Conservation (phyloP, 345 rosid genomes). For the Erodium maritimum region DNA sequence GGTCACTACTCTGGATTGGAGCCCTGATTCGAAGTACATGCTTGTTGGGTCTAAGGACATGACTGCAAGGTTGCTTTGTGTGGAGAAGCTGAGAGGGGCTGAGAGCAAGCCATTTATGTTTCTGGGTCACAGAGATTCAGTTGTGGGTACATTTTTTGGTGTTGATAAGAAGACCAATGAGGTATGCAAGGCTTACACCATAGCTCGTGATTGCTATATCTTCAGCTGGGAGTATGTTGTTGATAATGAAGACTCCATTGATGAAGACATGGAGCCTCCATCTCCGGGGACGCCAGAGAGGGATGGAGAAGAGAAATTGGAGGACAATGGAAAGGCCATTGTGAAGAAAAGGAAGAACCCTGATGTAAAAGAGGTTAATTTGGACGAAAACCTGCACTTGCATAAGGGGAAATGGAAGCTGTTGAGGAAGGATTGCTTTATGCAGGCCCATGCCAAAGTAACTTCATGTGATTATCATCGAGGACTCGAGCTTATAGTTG, state of each 20-base stretch:
- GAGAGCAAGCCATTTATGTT: slow-evolving; percentile 62
- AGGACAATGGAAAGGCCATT: too few species aligned
- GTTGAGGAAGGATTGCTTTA: slow-evolving; percentile 72
- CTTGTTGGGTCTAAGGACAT: slow-evolving; percentile 83
- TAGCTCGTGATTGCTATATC: slow-evolving; percentile 68
- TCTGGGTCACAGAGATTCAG: slow-evolving; percentile 78
- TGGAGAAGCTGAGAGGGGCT: slow-evolving; percentile 43
- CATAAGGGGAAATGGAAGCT: slow-evolving; percentile 60
- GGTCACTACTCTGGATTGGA: slow-evolving; percentile 63
- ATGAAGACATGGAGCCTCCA: slow-evolving; percentile 32
- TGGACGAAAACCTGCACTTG: slow-evolving; percentile 38
- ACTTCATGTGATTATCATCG: slow-evolving; percentile 75
- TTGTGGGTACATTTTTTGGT: slow-evolving; percentile 82
- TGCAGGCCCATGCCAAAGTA: slow-evolving; percentile 56
- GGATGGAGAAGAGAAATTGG: slow-evolving; percentile 21
- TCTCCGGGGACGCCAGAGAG: slow-evolving; percentile 62
- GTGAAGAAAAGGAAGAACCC: slow-evolving; percentile 47
- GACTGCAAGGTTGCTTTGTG: slow-evolving; percentile 61
- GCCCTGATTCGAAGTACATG: slow-evolving; percentile 59
- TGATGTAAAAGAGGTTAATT: slow-evolving; percentile 39
- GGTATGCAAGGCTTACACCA: slow-evolving; percentile 48
- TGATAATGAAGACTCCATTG: too few species aligned
- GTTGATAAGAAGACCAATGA: slow-evolving; percentile 48
- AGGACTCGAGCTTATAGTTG: slow-evolving; percentile 75
- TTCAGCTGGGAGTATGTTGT: slow-evolving; percentile 54